phyloP scores from a whole-genome alignment of 306 rosid genomes.

The Cotoneaster glaucophyllus region DNA sequence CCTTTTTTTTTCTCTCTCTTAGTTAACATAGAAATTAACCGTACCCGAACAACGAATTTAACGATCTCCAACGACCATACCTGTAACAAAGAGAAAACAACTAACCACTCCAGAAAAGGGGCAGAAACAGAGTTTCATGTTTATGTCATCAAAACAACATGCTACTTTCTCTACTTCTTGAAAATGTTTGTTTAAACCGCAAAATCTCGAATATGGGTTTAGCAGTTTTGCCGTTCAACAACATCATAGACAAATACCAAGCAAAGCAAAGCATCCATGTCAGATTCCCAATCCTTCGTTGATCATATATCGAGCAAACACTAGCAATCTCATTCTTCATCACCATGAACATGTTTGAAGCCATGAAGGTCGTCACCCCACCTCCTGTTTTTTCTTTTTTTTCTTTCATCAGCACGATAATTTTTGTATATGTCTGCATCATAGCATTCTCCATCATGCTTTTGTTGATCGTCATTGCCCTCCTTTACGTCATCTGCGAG shows the following conservation, averaged over 20 bases:
- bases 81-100: not conserved
- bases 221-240: not conserved
- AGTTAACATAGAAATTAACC: not conserved
- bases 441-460: conserved; percentile 11
- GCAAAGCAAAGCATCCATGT: not conserved
- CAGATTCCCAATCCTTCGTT: not conserved
- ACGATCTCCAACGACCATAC: not conserved
- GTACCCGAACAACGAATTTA: not conserved
- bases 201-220: not conserved
- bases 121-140: not conserved
- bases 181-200: not conserved
- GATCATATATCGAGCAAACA: not conserved
- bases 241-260: conserved; percentile 5
- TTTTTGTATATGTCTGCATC: conserved; percentile 18
- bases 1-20: not conserved
- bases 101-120: not conserved
- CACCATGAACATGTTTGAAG: not conserved
- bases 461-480: conserved; percentile 7
- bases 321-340: not conserved
- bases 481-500: conserved; percentile 4
- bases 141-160: not conserved
- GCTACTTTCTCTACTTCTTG: not conserved
- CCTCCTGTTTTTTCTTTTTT: conserved; percentile 13
- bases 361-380: not conserved
- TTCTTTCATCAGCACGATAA: not conserved